phyloP scores from a whole-genome alignment of 306 rosid genomes.

The Rubus parviflorus region DNA sequence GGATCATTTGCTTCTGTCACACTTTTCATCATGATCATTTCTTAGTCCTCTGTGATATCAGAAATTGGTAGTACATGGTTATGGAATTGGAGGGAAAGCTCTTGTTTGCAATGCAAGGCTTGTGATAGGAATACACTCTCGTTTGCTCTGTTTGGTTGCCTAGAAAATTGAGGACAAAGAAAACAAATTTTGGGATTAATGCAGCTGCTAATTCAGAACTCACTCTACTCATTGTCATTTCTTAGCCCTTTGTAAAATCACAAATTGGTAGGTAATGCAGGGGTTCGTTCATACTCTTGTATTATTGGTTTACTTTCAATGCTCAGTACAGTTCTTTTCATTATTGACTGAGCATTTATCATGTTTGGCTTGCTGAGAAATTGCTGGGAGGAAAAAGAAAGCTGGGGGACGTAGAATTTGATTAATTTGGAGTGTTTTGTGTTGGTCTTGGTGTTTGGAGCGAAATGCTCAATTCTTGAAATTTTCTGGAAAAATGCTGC shows the following conservation, averaged over 20 bases:
- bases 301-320: too few species aligned
- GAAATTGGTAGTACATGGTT: neutral
- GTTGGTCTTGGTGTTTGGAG: neutral
- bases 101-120: neutral
- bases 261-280: neutral
- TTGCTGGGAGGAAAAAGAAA: neutral
- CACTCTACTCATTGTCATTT: too few species aligned
- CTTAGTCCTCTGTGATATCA: neutral
- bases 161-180: too few species aligned
- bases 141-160: too few species aligned
- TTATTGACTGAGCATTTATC: neutral
- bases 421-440: neutral
- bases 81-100: neutral
- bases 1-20: neutral
- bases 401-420: neutral
- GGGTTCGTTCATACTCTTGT: neutral
- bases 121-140: neutral
- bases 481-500: neutral
- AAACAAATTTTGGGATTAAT: too few species aligned
- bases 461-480: neutral
- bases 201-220: too few species aligned
- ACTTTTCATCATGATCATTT: neutral
- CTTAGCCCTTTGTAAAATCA: too few species aligned
- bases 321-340: neutral
- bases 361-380: neutral